Conservation (phyloP, 495 filamentous ascomycete genomes). For the Penicillium simplicissimum region DNA sequence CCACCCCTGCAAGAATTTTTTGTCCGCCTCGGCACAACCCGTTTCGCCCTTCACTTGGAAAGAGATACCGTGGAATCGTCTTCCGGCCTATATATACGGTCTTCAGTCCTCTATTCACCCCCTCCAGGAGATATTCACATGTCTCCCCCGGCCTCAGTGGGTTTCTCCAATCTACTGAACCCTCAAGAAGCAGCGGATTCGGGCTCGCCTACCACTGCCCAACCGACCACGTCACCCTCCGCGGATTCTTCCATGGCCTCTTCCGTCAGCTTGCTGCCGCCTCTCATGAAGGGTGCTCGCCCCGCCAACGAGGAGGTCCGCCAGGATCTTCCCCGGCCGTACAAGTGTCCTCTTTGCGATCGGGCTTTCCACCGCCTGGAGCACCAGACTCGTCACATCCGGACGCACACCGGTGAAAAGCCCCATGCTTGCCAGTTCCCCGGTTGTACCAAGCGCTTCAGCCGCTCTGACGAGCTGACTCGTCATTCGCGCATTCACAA, state of each 20-base stretch:
- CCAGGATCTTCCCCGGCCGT: conserved; percentile 88
- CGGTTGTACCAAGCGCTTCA: conserved; percentile 97
- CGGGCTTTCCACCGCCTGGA: conserved; percentile 98
- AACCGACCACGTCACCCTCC: conserved; percentile 24
- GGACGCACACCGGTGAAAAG: conserved; percentile 98
- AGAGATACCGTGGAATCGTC: background rate
- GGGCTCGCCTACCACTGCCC: conserved; percentile 27
- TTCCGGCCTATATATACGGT: conserved; percentile 22
- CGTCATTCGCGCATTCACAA: conserved; percentile 97
- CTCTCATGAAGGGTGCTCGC: conserved; percentile 64
- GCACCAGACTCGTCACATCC: conserved; percentile 96
- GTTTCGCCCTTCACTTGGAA: background rate
- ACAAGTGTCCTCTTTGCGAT: conserved; percentile 98
- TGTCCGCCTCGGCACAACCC: conserved; percentile 30
- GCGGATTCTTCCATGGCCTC: conserved; percentile 64
- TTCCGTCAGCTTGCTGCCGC: conserved; percentile 66
- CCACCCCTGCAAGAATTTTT: conserved; percentile 27
- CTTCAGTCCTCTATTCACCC: conserved; percentile 4
- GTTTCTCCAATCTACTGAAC: conserved; percentile 79
- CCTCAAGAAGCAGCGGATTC: conserved; percentile 45
- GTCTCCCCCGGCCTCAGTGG: conserved; percentile 71
- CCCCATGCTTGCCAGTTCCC: conserved; percentile 93
- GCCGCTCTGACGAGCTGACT: conserved; percentile 93
- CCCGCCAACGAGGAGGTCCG: conserved; percentile 58
- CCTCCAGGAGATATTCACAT: conserved; percentile 54